Conservation (phyloP, 768 basidiomycete genomes). For the Astraeus odoratus region DNA sequence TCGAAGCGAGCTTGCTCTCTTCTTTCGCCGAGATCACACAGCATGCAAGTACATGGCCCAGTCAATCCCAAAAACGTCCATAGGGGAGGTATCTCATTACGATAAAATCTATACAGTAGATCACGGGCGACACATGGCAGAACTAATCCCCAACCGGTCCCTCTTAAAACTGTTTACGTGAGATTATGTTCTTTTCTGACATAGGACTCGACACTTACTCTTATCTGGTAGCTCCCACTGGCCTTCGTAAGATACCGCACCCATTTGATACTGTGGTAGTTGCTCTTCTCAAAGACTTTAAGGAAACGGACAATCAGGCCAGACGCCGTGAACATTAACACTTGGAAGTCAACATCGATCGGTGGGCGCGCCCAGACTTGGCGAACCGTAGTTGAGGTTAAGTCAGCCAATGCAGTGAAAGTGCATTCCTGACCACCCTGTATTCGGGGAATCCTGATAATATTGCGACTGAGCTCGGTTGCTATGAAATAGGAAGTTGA, state of each 20-base stretch:
- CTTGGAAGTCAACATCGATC: conserved; percentile 97
- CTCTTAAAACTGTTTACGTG: too few relatives aligned
- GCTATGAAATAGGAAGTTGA: conserved; percentile 1
- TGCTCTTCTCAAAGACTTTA: conserved; percentile 96
- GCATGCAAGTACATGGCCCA: too few relatives aligned
- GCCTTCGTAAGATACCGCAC: conserved; percentile 93
- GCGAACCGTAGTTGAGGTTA: conserved; percentile 84
- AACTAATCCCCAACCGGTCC: too few relatives aligned
- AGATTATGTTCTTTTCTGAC: background rate
- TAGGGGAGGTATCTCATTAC: conserved; percentile 20
- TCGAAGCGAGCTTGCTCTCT: too few relatives aligned
- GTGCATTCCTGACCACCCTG: conserved; percentile 92
- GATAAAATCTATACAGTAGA: conserved; percentile 20
- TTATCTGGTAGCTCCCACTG: conserved; percentile 87
- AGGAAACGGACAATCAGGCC: conserved; percentile 94
- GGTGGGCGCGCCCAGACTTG: conserved; percentile 98
- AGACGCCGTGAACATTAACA: conserved; percentile 97
- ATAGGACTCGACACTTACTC: conserved; percentile 49
- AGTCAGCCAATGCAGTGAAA: conserved; percentile 70
- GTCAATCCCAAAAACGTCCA: too few relatives aligned
- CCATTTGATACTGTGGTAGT: conserved; percentile 94
- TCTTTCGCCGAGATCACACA: too few relatives aligned
- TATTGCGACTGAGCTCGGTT: conserved; percentile 1
- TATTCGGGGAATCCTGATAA: conserved; percentile 77
- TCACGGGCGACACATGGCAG: conserved; percentile 15